Percentiles rank a stretch among this genome's conserved stretches.
Conservation (phyloP, 2,329 filamentous ascomycete genomes). For the Botryotinia globosa region DNA sequence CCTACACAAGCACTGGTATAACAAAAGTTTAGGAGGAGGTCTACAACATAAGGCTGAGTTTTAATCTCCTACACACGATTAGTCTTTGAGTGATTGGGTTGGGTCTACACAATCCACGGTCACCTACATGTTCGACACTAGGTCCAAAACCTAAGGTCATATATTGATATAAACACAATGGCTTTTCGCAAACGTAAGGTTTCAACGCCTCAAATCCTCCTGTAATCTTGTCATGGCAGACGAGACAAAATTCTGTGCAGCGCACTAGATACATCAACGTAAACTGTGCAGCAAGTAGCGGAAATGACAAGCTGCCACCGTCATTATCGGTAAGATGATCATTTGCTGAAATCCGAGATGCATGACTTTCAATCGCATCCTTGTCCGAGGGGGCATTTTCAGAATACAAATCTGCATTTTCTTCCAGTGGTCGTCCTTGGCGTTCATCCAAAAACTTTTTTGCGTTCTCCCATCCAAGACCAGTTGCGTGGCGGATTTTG, state of each 20-base stretch:
- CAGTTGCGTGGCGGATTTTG: constrained; percentile 52
- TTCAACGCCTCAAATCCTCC: constrained; percentile 68
- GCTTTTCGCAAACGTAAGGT: constrained; percentile 73
- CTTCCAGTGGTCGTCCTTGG: constrained; percentile 30
- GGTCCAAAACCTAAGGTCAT: constrained; percentile 82
- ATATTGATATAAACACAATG: constrained; percentile 82
- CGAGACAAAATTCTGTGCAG: constrained; percentile 83
- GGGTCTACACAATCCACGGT: not conserved
- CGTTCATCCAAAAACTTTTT: constrained; percentile 40
- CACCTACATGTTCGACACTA: constrained; percentile 64
- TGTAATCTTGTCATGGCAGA: constrained; percentile 70
- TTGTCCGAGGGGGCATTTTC: constrained; percentile 19
- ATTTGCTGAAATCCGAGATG: constrained; percentile 32
- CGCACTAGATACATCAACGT: constrained; percentile 71
- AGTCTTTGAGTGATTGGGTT: not conserved
- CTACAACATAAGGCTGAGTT: constrained; percentile 76
- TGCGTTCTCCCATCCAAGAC: constrained; percentile 65
- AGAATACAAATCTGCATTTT: constrained; percentile 22
- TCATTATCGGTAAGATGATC: constrained; percentile 37
- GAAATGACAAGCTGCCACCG: constrained; percentile 46
- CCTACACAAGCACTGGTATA: constrained; percentile 48
- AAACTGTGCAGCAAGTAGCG: constrained; percentile 68
- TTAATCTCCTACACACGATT: constrained; percentile 59
- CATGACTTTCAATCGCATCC: constrained; percentile 17
- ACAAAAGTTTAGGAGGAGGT: constrained; percentile 80